These are phyloP conservation scores for Candida ficus DNA, from an alignment of 805 yeast genomes.

Conservation along the genomic window DNA sequence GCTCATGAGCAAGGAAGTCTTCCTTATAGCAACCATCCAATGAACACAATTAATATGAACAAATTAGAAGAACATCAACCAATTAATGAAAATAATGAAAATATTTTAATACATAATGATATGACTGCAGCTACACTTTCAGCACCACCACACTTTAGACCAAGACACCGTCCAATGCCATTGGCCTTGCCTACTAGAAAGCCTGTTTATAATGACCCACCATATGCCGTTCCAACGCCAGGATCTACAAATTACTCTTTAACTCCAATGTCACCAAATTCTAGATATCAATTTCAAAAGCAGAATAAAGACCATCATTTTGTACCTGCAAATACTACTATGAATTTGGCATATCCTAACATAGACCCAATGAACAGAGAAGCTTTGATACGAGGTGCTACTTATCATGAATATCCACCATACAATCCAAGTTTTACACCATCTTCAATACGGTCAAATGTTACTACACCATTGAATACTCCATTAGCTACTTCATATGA, in stretches of 20 bases:
- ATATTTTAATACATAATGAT: background rate
- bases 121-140: slow-evolving; percentile 13
- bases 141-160: slow-evolving; percentile 21
- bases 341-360: too few species aligned
- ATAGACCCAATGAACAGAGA: too few species aligned
- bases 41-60: too few species aligned
- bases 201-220: slow-evolving; percentile 16
- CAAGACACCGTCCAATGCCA: slow-evolving; percentile 26
- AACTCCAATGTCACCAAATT: slow-evolving; percentile 15
- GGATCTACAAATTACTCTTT: slow-evolving; percentile 13
- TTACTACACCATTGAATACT: slow-evolving; percentile 13
- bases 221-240: slow-evolving; percentile 23
- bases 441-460: slow-evolving; percentile 7
- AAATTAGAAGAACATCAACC: background rate
- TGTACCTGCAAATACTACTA: too few species aligned
- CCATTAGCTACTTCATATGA: too few species aligned
- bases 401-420: too few species aligned
- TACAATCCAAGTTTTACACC: slow-evolving; percentile 15
- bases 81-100: slow-evolving; percentile 1
- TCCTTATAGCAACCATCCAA: slow-evolving; percentile 2
- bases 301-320: too few species aligned
- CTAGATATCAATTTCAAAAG: slow-evolving; percentile 1
- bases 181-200: slow-evolving; percentile 13
- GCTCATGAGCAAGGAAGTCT: slow-evolving; percentile 28
- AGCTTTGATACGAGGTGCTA: too few species aligned